Evolutionary conservation across 257 asterid genomes (phyloP).

Genomic region (Solanum pennellii): DNA sequence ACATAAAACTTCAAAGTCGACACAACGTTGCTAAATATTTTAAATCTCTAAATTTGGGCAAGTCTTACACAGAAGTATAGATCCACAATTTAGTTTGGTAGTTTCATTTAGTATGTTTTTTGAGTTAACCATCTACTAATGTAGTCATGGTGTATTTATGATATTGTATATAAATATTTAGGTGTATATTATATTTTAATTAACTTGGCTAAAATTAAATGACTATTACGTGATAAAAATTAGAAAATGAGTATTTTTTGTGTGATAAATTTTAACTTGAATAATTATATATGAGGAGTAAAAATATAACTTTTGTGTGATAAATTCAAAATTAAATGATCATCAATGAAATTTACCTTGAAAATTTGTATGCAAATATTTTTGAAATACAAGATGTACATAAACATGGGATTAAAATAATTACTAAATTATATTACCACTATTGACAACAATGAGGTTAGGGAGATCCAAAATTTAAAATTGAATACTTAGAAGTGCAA

Average conservation of each 20-base stretch:
- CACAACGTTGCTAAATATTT: not conserved
- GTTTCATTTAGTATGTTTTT: not conserved
- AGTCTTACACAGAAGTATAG: not conserved
- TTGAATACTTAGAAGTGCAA: not conserved
- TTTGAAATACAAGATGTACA: not conserved
- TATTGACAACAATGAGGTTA: not conserved
- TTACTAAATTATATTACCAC: not conserved
- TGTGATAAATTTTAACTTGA: not conserved
- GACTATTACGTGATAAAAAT: not conserved
- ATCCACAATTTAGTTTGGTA: not conserved
- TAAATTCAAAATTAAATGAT: not conserved
- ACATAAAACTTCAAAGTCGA: not conserved
- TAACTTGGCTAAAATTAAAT: not conserved
- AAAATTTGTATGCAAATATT: not conserved
- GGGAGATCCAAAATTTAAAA: not conserved
- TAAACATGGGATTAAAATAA: not conserved
- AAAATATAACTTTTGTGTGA: not conserved
- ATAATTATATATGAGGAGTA: not conserved
- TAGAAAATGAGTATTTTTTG: not conserved
- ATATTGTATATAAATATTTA: not conserved
- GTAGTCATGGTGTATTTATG: not conserved
- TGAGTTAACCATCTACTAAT: not conserved
- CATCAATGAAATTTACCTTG: not conserved
- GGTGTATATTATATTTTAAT: not conserved
- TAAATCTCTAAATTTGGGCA: not conserved